phyloP scores from a whole-genome alignment of 2,329 filamentous ascomycete genomes.

The Neopestalotiopsis sp. region DNA sequence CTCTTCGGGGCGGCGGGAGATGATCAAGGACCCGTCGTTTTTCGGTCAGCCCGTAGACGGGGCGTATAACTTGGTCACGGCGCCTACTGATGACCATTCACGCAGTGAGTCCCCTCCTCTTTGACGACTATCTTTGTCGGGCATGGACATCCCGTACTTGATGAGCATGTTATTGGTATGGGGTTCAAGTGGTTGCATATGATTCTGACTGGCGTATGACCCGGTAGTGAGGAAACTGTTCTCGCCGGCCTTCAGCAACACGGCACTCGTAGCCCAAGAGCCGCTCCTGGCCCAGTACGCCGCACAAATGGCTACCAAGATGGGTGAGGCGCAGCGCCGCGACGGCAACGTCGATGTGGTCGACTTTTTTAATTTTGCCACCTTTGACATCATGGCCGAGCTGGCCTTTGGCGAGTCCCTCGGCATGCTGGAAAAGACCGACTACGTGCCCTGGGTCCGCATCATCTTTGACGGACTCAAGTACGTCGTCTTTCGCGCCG shows the following conservation, averaged over 20 bases:
- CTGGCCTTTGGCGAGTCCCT: slow-evolving; percentile 27
- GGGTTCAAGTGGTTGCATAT: too few relatives aligned
- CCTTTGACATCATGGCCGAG: slow-evolving; percentile 22
- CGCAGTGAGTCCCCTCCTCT: too few relatives aligned
- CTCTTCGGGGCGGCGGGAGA: slow-evolving; percentile 25
- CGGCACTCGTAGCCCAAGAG: slow-evolving; percentile 27
- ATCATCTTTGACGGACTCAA: slow-evolving; percentile 22
- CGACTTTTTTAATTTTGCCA: slow-evolving; percentile 26
- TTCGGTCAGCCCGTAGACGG: too few relatives aligned
- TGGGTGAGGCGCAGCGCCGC: slow-evolving; percentile 14
- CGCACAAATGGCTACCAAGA: slow-evolving; percentile 24
- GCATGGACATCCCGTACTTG: too few relatives aligned
- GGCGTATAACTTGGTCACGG: too few relatives aligned
- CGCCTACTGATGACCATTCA: too few relatives aligned
- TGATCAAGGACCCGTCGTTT: too few relatives aligned
- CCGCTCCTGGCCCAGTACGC: slow-evolving; percentile 27
- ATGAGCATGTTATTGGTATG: too few relatives aligned
- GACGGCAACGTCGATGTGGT: slow-evolving; percentile 22
- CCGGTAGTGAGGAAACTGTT: slow-evolving; percentile 20
- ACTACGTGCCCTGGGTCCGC: slow-evolving; percentile 26
- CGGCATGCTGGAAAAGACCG: slow-evolving; percentile 23
- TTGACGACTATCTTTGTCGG: too few relatives aligned
- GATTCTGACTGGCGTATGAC: too few relatives aligned
- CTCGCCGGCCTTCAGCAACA: slow-evolving; percentile 27
- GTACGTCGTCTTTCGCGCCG: slow-evolving; percentile 11